phyloP scores from a whole-genome alignment of 2,329 filamentous ascomycete genomes.

The Exophiala sideris region DNA sequence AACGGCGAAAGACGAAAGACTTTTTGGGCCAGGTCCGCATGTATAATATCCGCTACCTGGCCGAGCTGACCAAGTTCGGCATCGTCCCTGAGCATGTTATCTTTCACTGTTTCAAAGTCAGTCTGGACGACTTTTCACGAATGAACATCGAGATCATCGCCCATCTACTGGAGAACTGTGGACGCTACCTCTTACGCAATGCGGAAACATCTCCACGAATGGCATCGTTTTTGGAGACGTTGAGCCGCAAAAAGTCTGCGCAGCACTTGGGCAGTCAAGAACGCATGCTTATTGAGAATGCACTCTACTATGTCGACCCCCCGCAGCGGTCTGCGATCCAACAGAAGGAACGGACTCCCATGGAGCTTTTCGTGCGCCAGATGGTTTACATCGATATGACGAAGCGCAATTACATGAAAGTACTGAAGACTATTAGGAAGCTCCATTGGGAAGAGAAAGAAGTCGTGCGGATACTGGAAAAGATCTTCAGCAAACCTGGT shows the following conservation, averaged over 20 bases:
- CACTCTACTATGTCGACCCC: conserved; percentile 95
- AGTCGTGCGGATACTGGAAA: conserved; percentile 74
- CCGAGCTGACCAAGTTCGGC: conserved; percentile 95
- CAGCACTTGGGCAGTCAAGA: conserved; percentile 95
- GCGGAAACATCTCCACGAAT: conserved; percentile 91
- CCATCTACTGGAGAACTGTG: conserved; percentile 92
- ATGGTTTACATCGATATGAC: conserved; percentile 91
- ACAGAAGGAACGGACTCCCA: conserved; percentile 91
- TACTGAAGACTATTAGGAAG: conserved; percentile 89
- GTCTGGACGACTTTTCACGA: conserved; percentile 91
- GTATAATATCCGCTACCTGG: conserved; percentile 94
- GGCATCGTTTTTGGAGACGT: conserved; percentile 87
- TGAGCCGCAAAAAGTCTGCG: conserved; percentile 92
- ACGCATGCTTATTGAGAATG: conserved; percentile 97
- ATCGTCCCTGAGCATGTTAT: conserved; percentile 98
- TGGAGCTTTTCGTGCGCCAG: conserved; percentile 89
- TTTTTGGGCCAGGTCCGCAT: conserved; percentile 91
- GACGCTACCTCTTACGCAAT: conserved; percentile 87
- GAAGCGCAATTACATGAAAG: conserved; percentile 88
- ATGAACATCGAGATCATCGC: conserved; percentile 99
- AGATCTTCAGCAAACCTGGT: conserved; percentile 91
- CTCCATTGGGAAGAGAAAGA: conserved; percentile 97
- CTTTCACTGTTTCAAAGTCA: conserved; percentile 97
- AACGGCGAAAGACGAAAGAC: conserved; percentile 95
- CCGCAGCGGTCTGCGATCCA: conserved; percentile 90